Conservation (phyloP, 257 asterid genomes). For the Ilex asprella region DNA sequence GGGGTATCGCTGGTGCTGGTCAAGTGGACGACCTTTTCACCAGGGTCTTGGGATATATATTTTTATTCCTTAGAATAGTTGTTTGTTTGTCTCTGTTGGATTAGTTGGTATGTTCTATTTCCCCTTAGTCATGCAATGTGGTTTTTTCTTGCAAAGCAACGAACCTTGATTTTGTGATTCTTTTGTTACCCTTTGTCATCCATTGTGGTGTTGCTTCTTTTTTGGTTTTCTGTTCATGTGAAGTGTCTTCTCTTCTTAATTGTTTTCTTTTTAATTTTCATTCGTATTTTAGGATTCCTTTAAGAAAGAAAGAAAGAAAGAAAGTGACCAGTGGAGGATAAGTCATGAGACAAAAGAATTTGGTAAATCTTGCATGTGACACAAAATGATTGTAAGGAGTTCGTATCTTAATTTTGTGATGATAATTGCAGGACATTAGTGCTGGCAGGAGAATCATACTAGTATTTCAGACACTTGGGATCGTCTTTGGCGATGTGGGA, state of each 20-base stretch:
- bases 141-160: neutral
- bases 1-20: neutral
- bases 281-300: neutral
- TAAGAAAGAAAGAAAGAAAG: neutral
- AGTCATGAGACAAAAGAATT: conserved; percentile 4
- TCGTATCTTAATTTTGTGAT: conserved; percentile 25
- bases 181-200: too few species aligned
- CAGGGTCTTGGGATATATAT: too few species aligned
- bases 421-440: conserved; percentile 61
- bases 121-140: neutral
- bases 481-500: conserved; percentile 96
- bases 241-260: conserved; percentile 5
- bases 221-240: too few species aligned
- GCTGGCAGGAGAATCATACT: conserved; percentile 64
- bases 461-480: conserved; percentile 88
- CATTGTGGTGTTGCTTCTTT: too few species aligned
- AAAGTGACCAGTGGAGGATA: neutral
- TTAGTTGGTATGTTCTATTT: neutral
- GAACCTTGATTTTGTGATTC: too few species aligned
- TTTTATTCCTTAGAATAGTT: too few species aligned
- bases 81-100: neutral
- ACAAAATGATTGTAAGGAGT: conserved; percentile 6
- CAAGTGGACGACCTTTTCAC: neutral
- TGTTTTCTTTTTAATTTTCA: neutral
- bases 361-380: conserved; percentile 4